Evolutionary conservation across 768 basidiomycete species (phyloP), one percentile per base, ranked within the genome.

Genomic region (Lactarius sanguifluus): DNA sequence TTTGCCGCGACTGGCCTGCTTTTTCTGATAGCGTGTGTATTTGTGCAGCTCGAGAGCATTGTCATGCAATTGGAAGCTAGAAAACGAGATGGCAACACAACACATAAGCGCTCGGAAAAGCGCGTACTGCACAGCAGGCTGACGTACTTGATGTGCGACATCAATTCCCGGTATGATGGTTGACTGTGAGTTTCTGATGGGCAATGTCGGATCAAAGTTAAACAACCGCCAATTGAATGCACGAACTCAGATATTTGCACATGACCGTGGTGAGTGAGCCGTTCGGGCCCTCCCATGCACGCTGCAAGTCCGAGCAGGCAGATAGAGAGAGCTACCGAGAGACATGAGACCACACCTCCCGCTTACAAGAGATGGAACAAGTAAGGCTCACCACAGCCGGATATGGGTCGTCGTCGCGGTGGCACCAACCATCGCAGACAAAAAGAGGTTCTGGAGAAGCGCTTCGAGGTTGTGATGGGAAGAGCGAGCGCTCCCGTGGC

Each of bases 251-350:
- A 34, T 68, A 68, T 36, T 66, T 62, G 64, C 65, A 66, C 36
- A 68, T 6, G 28, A 69, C 67, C 34, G 63, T 65, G 6, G 72
- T 72, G 54, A 73, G 65, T 34, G 73, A 72, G n/a, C 65, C 68
- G 30, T 70, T 71, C 0, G 70, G 68, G 8, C 64, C 62, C 34
- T 74, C 72, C 69, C 70, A 72, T 15, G 73, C 69, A 45, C 43
- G 45, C 54, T 74, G 73, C 40, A 64, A 41, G 38, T 75, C 74
- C 45, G 70, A 65, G 43, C 73, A 73, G 0, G 72, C 69, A 1
- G 73, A 70, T 5, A 73, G 40, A 3, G 71, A 72, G 2, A 69
- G 43, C 69, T 69, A 38, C n/a, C 6, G 41, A 32, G 20, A 25
- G n/a, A 23, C 6, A 23, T 64, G 54, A 66, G 57, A 40, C 5